These are phyloP conservation scores for Luffa acutangula DNA, from an alignment of 306 rosid species.

Conservation along the genomic window DNA sequence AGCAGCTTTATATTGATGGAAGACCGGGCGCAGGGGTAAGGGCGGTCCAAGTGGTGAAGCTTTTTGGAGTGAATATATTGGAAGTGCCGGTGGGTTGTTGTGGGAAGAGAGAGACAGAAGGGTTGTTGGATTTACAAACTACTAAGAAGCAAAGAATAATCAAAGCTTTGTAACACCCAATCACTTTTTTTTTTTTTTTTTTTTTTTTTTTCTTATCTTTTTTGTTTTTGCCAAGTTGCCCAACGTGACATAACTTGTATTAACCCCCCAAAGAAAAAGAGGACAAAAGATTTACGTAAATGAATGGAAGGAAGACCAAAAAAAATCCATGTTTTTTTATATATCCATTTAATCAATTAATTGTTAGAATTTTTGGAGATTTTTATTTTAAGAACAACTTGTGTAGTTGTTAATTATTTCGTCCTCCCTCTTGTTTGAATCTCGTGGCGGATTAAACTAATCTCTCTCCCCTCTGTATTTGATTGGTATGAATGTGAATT, in stretches of 20 bases:
- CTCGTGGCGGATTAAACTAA: background rate
- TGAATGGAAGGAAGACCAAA: background rate
- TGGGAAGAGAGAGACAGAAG: background rate
- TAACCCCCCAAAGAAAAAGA: background rate
- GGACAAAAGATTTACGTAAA: background rate
- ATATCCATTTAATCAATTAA: background rate
- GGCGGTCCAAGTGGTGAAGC: constrained; percentile 15
- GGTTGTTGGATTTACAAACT: background rate
- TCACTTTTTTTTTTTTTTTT: background rate
- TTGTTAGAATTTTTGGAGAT: background rate
- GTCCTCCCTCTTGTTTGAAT: background rate
- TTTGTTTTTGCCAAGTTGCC: background rate
- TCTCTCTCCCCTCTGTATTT: background rate
- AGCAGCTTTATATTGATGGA: constrained; percentile 16
- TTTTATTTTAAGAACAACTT: too few species aligned
- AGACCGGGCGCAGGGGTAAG: background rate
- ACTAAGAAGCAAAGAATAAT: constrained; percentile 11
- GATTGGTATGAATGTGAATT: too few species aligned
- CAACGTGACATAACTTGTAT: background rate
- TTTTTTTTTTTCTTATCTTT: background rate
- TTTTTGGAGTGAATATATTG: constrained; percentile 30
- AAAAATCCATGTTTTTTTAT: background rate
- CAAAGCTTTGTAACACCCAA: constrained; percentile 7
- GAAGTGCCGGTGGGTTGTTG: background rate
- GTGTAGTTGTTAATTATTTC: too few species aligned